Percentiles rank a stretch among this genome's conserved stretches.
These are phyloP conservation scores for Pulicaria dysenterica DNA, from an alignment of 129 eudicot genomes.

Conservation along the genomic window DNA sequence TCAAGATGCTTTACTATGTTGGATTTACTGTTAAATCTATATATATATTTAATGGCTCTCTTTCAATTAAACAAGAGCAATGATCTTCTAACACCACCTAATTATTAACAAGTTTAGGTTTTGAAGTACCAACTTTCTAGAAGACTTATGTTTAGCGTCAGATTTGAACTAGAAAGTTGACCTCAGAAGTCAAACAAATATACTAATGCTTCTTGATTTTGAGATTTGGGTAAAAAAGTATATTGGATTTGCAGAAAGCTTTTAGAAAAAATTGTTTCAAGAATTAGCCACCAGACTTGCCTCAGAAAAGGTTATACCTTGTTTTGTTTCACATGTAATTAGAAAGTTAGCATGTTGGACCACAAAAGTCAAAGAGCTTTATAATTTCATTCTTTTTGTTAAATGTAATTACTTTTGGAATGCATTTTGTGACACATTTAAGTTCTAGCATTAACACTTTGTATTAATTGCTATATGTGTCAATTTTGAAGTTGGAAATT, in stretches of 20 bases:
- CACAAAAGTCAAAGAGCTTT: constrained; percentile 29
- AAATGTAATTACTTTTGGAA: constrained; percentile 1
- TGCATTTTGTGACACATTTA: constrained; percentile 2
- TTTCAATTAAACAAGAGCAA: neutral
- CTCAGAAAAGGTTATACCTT: neutral
- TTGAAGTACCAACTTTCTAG: neutral
- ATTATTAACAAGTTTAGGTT: neutral
- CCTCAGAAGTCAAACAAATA: constrained; percentile 22
- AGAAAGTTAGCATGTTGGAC: constrained; percentile 24
- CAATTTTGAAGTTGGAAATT: neutral
- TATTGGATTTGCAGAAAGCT: neutral
- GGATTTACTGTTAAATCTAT: neutral
- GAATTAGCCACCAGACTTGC: constrained; percentile 5
- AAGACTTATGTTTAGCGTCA: neutral
- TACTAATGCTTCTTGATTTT: constrained; percentile 6
- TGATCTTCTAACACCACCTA: no score
- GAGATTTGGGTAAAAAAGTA: neutral
- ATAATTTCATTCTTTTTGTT: constrained; percentile 5
- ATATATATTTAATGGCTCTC: neutral
- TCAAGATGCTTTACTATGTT: neutral
- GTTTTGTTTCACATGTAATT: neutral
- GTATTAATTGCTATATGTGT: constrained; percentile 2
- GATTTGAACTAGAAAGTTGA: constrained; percentile 4
- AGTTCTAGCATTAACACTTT: constrained; percentile 7
- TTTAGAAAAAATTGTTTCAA: neutral